Percentiles rank a stretch among this genome's conserved stretches.
phyloP scores from a whole-genome alignment of 192 early-diverging fungal genomes.

The Entophlyctis helioformis region DNA sequence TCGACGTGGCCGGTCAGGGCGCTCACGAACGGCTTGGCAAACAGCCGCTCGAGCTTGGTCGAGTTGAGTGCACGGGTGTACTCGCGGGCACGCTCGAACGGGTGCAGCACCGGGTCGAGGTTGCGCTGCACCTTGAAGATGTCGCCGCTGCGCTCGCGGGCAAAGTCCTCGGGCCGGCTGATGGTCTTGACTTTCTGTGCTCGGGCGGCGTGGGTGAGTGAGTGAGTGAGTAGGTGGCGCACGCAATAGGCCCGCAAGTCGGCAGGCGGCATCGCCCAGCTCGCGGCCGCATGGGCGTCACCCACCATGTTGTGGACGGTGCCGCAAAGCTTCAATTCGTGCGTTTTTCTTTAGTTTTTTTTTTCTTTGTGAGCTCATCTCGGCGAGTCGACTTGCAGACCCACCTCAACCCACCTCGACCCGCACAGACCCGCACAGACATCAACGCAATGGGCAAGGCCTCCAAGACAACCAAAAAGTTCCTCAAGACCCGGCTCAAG shows the following conservation, averaged over 20 bases:
- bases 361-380: too few species aligned
- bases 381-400: too few species aligned
- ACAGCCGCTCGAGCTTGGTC: conserved; percentile 85
- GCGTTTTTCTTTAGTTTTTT: too few species aligned
- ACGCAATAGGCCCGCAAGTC: too few species aligned
- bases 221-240: too few species aligned
- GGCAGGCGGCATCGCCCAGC: too few species aligned
- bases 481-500: conserved; percentile 3
- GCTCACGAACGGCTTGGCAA: conserved; percentile 94
- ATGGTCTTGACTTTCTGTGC: conserved; percentile 88
- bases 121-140: conserved; percentile 81
- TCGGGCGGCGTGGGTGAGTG: too few species aligned
- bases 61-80: conserved; percentile 92
- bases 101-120: conserved; percentile 78
- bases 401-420: too few species aligned
- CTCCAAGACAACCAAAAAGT: conserved; percentile 49
- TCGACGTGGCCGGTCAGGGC: conserved; percentile 85
- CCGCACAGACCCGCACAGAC: too few species aligned
- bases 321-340: too few species aligned
- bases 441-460: conserved; percentile 39
- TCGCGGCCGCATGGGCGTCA: too few species aligned
- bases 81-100: conserved; percentile 89
- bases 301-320: too few species aligned
- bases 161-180: conserved; percentile 65
- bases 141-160: conserved; percentile 73